Conservation (phyloP, 1,284 basidiomycete species). For the Ceratorhiza oryzae-sativae region DNA sequence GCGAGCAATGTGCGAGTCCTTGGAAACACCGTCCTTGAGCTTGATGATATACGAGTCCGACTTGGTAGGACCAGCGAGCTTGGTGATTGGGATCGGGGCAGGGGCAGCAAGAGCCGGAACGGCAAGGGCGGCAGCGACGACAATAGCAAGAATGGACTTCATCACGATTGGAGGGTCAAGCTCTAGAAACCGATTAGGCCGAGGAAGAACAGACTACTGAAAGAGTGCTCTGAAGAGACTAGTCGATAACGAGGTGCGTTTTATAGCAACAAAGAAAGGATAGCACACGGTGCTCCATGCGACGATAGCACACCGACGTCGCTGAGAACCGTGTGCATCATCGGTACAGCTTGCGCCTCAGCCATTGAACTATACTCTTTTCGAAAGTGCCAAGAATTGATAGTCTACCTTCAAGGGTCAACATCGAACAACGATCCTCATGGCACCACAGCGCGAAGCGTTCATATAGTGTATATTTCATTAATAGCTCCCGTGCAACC, state of each 20-base stretch:
- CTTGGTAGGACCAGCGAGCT: constrained; percentile 21
- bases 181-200: background rate
- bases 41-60: constrained; percentile 40
- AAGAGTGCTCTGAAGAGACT: constrained; percentile 4
- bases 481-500: background rate
- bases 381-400: constrained; percentile 1
- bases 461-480: background rate
- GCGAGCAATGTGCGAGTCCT: constrained; percentile 36
- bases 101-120: constrained; percentile 33
- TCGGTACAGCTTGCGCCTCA: background rate
- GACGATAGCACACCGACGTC: background rate
- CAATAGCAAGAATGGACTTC: constrained; percentile 24
- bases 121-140: constrained; percentile 28
- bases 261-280: background rate
- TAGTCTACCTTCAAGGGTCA: background rate
- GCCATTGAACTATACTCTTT: background rate
- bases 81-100: constrained; percentile 31
- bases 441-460: background rate
- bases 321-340: background rate
- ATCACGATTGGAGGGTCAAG: background rate
- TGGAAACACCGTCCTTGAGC: constrained; percentile 37
- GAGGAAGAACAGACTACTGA: background rate
- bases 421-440: background rate
- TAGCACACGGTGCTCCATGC: background rate
- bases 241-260: background rate